Evolutionary conservation across 1,284 basidiomycete species (phyloP).

Genomic region (Apiotrichum laibachii): DNA sequence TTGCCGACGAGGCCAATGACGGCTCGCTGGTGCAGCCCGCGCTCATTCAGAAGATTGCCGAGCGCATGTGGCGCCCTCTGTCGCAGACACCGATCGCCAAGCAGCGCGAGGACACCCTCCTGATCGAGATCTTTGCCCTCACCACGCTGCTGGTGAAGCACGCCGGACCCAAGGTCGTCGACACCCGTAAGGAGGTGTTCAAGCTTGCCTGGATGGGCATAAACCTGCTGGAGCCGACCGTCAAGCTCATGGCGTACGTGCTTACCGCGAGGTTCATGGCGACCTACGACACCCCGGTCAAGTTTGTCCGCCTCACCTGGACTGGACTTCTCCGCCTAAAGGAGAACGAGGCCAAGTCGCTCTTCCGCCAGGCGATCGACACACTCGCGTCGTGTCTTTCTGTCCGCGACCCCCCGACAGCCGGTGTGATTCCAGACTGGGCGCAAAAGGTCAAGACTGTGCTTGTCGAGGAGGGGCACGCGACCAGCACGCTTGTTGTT

Average conservation of each 20-base stretch:
- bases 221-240: constrained; percentile 62
- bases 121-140: constrained; percentile 86
- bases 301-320: constrained; percentile 94
- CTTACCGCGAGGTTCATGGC: constrained; percentile 93
- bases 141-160: constrained; percentile 86
- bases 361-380: constrained; percentile 84
- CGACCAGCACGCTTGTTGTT: constrained; percentile 75
- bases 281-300: constrained; percentile 83
- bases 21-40: constrained; percentile 36
- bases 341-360: constrained; percentile 69
- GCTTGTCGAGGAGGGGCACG: constrained; percentile 83
- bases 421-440: constrained; percentile 70
- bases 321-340: constrained; percentile 80
- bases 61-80: constrained; percentile 47
- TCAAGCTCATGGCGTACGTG: constrained; percentile 92
- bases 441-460: constrained; percentile 83
- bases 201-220: constrained; percentile 92
- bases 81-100: constrained; percentile 30
- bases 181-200: constrained; percentile 89
- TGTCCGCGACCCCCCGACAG: constrained; percentile 57
- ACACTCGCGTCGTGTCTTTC: constrained; percentile 85
- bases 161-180: constrained; percentile 71
- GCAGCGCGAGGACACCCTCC: constrained; percentile 57
- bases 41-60: constrained; percentile 38
- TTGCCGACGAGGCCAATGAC: constrained; percentile 51